These are phyloP conservation scores for Tetraselmis chui DNA, from an alignment of 139 green algal genomes.

Conservation along the genomic window DNA sequence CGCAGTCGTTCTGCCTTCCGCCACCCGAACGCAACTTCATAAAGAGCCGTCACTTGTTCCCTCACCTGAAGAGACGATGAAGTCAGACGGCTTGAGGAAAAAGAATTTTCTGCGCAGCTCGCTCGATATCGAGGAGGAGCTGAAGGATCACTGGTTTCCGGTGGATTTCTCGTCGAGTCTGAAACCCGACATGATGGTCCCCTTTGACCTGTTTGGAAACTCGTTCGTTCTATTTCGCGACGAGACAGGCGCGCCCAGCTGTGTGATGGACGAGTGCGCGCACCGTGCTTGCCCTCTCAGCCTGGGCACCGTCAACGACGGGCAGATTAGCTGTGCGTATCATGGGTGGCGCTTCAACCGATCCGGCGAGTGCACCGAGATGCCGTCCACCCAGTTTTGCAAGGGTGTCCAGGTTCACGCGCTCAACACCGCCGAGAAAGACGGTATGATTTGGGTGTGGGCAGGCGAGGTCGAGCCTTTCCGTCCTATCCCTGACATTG, in stretches of 20 bases:
- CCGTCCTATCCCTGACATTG: constrained; percentile 35
- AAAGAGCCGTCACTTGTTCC: no score
- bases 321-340: constrained; percentile 81
- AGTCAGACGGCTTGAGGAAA: no score
- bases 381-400: constrained; percentile 79
- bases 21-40: no score
- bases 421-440: constrained; percentile 73
- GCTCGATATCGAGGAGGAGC: constrained; percentile 42
- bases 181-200: constrained; percentile 17
- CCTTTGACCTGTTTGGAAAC: constrained; percentile 92
- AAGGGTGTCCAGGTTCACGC: constrained; percentile 60
- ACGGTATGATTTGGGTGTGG: constrained; percentile 94
- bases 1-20: no score
- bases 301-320: constrained; percentile 62
- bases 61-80: no score
- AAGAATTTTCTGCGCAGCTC: no score
- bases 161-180: constrained; percentile 44
- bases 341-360: constrained; percentile 88
- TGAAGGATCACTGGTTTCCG: constrained; percentile 70
- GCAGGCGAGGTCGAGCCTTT: constrained; percentile 44
- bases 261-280: constrained; percentile 85
- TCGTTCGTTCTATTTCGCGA: constrained; percentile 92
- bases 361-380: constrained; percentile 76
- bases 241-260: constrained; percentile 45
- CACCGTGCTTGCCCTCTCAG: constrained; percentile 92